phyloP scores from a whole-genome alignment of 1,284 basidiomycete species.

The Serendipita sp. region DNA sequence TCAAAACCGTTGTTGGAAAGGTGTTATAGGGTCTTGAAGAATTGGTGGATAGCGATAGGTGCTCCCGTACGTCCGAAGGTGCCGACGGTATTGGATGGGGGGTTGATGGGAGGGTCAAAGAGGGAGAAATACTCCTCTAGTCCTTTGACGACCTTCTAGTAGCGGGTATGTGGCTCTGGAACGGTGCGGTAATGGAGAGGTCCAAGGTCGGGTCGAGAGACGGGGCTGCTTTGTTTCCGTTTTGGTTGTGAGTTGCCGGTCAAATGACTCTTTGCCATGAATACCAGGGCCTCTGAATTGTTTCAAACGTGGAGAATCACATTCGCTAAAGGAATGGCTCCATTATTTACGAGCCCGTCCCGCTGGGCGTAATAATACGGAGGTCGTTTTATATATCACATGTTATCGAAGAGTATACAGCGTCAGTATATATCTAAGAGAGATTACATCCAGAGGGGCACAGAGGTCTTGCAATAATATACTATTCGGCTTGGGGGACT shows the following conservation, averaged over 20 bases:
- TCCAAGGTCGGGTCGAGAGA: background rate
- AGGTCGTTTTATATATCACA: too few relatives aligned
- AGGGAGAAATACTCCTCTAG: background rate
- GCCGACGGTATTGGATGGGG: conserved; percentile 1
- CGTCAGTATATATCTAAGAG: too few relatives aligned
- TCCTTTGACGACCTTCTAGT: background rate
- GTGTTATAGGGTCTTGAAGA: background rate
- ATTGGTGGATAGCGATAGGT: background rate
- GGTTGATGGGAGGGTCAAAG: conserved; percentile 6
- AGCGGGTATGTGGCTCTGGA: conserved; percentile 1
- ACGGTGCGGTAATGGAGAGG: background rate
- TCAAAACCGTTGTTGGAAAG: background rate
- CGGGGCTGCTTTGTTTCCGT: background rate
- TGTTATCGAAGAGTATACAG: too few relatives aligned
- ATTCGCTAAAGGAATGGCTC: too few relatives aligned
- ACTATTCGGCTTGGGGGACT: too few relatives aligned
- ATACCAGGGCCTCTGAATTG: background rate
- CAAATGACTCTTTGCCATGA: background rate
- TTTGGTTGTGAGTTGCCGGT: background rate
- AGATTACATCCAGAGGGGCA: too few relatives aligned
- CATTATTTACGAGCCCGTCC: too few relatives aligned
- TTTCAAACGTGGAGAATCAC: too few relatives aligned
- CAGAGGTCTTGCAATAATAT: too few relatives aligned
- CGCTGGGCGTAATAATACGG: too few relatives aligned
- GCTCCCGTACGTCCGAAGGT: background rate